phyloP scores from a whole-genome alignment of 345 rosid species.

The Toxicodendron radicans region DNA sequence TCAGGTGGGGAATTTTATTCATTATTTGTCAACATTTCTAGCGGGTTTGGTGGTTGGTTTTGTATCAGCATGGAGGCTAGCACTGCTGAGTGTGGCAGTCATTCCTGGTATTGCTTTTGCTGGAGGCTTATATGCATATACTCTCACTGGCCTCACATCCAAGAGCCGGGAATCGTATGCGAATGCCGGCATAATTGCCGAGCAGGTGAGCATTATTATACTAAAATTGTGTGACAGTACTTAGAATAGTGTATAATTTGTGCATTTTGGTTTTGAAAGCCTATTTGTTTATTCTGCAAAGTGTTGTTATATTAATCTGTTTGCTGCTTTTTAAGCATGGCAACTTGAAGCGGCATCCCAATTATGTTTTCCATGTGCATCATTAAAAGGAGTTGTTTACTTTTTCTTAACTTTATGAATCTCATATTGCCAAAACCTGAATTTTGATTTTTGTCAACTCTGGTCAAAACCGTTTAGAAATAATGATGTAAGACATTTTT shows the following conservation, averaged over 20 bases:
- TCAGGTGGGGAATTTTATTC: constrained; percentile 98
- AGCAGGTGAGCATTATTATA: constrained; percentile 65
- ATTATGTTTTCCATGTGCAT: constrained; percentile 8
- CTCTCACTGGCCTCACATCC: constrained; percentile 94
- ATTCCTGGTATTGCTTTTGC: constrained; percentile 99
- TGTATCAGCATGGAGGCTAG: constrained; percentile 98
- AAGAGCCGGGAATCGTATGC: constrained; percentile 98
- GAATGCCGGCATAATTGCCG: constrained; percentile 92
- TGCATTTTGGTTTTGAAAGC: background rate
- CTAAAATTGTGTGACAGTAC: background rate
- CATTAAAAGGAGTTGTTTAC: background rate
- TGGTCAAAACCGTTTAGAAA: background rate
- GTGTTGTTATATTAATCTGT: background rate
- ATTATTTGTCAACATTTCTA: constrained; percentile 91
- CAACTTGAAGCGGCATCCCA: background rate
- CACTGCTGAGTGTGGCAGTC: constrained; percentile 90
- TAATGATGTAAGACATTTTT: background rate
- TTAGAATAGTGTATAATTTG: background rate
- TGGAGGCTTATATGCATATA: constrained; percentile 95
- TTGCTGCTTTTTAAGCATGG: background rate
- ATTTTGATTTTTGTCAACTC: background rate
- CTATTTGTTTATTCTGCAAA: background rate
- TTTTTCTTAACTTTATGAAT: background rate
- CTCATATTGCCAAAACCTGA: background rate
- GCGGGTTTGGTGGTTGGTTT: constrained; percentile 99